These are phyloP conservation scores for Lachnellula arida DNA, from an alignment of 2,329 filamentous ascomycete species.

Conservation along the genomic window DNA sequence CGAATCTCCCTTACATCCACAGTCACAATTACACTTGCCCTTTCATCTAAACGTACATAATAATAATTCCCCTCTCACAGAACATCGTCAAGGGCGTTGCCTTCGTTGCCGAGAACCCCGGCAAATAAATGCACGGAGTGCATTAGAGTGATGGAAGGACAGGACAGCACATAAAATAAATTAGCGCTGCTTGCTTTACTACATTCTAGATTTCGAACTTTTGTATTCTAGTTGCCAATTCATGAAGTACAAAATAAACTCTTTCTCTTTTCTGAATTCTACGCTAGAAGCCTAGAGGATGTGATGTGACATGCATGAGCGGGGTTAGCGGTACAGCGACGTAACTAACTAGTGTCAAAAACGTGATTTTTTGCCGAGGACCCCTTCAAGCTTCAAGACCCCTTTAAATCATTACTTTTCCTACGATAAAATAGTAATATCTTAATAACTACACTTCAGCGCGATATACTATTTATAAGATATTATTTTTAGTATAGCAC, in stretches of 20 bases:
- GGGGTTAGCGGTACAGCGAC: no score
- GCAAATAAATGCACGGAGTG: constrained; percentile 43
- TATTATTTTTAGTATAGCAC: no score
- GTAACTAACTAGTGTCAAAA: no score
- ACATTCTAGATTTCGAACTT: neutral
- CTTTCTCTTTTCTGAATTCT: neutral
- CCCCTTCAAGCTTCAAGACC: no score
- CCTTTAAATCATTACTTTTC: no score
- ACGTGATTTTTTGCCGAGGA: no score
- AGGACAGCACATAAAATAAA: neutral
- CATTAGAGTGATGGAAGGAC: neutral
- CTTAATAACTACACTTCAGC: no score
- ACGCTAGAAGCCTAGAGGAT: no score
- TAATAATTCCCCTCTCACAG: constrained; percentile 38
- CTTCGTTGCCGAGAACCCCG: constrained; percentile 56
- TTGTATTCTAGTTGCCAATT: neutral
- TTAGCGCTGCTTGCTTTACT: neutral
- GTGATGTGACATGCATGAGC: no score
- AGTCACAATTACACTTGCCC: no score
- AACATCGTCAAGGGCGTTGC: constrained; percentile 89
- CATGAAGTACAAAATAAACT: neutral
- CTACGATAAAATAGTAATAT: no score
- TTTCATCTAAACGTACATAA: neutral
- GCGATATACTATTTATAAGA: no score
- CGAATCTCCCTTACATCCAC: neutral